Conservation (phyloP, 345 rosid genomes). For the Mallotus nudiflorus region DNA sequence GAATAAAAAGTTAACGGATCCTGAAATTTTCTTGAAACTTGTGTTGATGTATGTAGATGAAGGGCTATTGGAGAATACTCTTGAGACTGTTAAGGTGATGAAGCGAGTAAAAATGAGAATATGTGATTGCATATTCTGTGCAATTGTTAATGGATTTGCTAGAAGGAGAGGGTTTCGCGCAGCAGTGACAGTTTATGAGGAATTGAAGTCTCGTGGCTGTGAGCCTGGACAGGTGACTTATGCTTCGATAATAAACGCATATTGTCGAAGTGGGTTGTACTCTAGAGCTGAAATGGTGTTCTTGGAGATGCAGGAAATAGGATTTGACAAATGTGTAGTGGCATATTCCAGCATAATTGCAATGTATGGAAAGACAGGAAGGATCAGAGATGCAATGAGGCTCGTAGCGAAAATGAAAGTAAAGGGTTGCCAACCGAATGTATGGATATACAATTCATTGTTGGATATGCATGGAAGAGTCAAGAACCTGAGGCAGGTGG, state of each 20-base stretch:
- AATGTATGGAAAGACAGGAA: constrained; percentile 72
- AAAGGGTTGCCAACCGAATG: constrained; percentile 69
- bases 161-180: constrained; percentile 60
- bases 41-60: constrained; percentile 66
- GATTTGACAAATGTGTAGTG: constrained; percentile 72
- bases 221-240: constrained; percentile 89
- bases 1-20: constrained; percentile 57
- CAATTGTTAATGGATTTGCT: constrained; percentile 67
- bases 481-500: constrained; percentile 60
- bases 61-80: constrained; percentile 60
- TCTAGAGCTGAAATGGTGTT: constrained; percentile 62
- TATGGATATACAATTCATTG: constrained; percentile 80
- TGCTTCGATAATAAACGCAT: constrained; percentile 67
- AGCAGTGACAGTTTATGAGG: constrained; percentile 52
- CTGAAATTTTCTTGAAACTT: constrained; percentile 68
- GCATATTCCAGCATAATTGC: constrained; percentile 78
- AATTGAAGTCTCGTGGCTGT: constrained; percentile 47
- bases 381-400: constrained; percentile 63
- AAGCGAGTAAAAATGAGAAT: constrained; percentile 44
- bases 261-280: constrained; percentile 55
- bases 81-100: constrained; percentile 59
- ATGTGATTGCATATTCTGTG: constrained; percentile 75
- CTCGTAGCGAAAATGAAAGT: constrained; percentile 78
- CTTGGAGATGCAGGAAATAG: constrained; percentile 64
- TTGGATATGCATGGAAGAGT: constrained; percentile 84